Evolutionary conservation across 306 rosid genomes (phyloP).

Genomic region (Cucumis melo): DNA sequence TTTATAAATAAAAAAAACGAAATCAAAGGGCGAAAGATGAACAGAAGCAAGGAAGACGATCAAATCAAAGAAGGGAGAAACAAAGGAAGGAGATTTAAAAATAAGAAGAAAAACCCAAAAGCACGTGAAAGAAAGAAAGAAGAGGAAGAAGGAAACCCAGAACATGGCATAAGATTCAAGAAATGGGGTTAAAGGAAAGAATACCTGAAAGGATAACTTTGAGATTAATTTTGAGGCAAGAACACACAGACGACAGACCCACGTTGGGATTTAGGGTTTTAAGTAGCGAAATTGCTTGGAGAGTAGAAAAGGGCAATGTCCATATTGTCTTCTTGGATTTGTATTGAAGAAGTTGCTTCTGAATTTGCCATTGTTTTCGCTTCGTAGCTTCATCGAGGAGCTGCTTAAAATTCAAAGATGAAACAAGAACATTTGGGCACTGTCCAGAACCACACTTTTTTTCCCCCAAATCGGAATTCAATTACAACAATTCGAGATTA

Average conservation of each 20-base stretch:
- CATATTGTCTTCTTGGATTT: background rate
- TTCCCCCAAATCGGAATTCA: too few species aligned
- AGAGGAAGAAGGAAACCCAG: background rate
- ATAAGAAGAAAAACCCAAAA: background rate
- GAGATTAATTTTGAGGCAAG: background rate
- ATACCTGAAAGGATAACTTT: background rate
- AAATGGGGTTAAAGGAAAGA: conserved; percentile 4
- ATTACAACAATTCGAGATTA: too few species aligned
- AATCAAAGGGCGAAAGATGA: background rate
- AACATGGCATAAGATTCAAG: background rate
- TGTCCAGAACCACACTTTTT: background rate
- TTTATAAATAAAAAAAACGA: background rate
- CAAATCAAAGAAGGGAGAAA: background rate
- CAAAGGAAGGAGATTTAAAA: background rate
- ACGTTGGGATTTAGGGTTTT: background rate
- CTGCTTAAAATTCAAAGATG: background rate
- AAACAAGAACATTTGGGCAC: background rate
- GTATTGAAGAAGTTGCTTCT: background rate
- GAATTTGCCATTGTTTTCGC: background rate
- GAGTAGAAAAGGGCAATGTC: background rate
- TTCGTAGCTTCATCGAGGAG: background rate
- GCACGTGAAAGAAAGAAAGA: conserved; percentile 4
- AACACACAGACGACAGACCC: background rate
- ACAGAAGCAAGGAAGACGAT: background rate
- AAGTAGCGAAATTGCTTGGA: background rate